These are phyloP conservation scores for Chlamydomonas schloesseri DNA, from an alignment of 139 green algal species.

Conservation along the genomic window DNA sequence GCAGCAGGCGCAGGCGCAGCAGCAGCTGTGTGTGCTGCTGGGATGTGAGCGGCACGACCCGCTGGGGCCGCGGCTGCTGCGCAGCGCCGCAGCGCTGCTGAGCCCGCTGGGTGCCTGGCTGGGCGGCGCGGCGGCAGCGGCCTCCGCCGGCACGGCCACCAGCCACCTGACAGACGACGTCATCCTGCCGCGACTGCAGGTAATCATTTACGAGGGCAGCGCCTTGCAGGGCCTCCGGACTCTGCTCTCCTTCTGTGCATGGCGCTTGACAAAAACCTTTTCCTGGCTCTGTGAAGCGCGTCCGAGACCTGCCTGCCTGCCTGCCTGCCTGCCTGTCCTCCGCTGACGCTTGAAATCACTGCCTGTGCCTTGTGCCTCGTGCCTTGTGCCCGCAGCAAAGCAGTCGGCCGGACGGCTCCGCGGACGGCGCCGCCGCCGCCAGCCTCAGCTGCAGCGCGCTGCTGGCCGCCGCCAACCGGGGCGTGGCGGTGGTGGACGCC, in stretches of 20 bases:
- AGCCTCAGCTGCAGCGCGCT: neutral
- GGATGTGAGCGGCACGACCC: slow-evolving; percentile 1
- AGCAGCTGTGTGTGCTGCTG: slow-evolving; percentile 27
- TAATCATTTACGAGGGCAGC: too few relatives aligned
- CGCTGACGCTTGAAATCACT: too few relatives aligned
- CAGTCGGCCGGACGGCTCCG: neutral
- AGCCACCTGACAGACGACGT: slow-evolving; percentile 9
- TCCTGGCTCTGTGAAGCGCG: too few relatives aligned
- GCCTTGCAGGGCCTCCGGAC: too few relatives aligned
- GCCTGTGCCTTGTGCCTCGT: too few relatives aligned
- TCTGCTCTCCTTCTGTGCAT: too few relatives aligned
- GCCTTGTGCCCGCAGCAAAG: neutral
- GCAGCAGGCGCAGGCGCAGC: neutral
- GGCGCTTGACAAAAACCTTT: too few relatives aligned
- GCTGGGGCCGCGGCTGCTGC: slow-evolving; percentile 24
- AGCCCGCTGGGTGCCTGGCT: neutral
- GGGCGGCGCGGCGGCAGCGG: neutral
- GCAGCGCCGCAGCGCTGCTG: neutral
- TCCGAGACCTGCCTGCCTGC: too few relatives aligned
- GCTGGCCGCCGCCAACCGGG: slow-evolving; percentile 18
- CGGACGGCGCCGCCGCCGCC: neutral
- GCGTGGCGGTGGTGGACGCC: slow-evolving; percentile 30
- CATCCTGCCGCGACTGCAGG: slow-evolving; percentile 11
- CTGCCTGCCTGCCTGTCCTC: too few relatives aligned
- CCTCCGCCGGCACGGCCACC: neutral